Base-by-base conservation (phyloP, 208 protist genomes). In the Leishmania martiniquensis region DNA sequence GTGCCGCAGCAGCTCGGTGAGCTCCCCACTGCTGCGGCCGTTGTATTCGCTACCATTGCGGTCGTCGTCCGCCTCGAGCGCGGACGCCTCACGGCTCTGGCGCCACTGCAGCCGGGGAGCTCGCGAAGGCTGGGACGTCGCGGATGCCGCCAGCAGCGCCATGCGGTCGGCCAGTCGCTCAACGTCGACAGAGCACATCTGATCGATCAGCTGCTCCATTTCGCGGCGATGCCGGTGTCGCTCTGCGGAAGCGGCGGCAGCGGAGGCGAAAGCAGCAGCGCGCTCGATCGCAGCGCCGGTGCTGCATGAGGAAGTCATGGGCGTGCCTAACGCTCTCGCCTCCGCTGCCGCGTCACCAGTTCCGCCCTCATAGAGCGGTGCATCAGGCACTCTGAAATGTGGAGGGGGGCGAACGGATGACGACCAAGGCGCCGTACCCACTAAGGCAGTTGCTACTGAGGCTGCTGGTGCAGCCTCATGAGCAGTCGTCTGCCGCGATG, bases 131-230 rank as follows among this genome's bases (percentile, higher is more conserved):
- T 15, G 65, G 6, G 55, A 66, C 25, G 45, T 32, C 52, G 65
- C 54, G 44, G 66, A 57, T n/a, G 52, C 44, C 29, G 59, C 32
- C 66, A 83, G 39, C 59, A 57, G 62, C 45, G 39, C 72, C 10
- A 87, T 47, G 5, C 78, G 84, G 4, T 60, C 49, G 6, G 80
- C 76, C 29, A 85, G 77, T 57, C 57, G 49, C 32, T 51, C 66
- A 4, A 87, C 59, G 32, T 88, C 87, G 0, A 89, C 74, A 0
- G 80, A 54, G 32, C 67, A 60, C 81, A 94, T 85, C 57, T 89
- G 81, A 15, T 34, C 72, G 9, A 90, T 29, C 25, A 94, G 79
- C 13, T 75, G 39, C 3, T 6, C 39, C 80, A 94, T 87, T 67
- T 89, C 77, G 1, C 62, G 32, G 42, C 55, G 75, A 7, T 70